These are phyloP conservation scores for Urtica urens DNA, from an alignment of 306 rosid genomes.

Conservation along the genomic window DNA sequence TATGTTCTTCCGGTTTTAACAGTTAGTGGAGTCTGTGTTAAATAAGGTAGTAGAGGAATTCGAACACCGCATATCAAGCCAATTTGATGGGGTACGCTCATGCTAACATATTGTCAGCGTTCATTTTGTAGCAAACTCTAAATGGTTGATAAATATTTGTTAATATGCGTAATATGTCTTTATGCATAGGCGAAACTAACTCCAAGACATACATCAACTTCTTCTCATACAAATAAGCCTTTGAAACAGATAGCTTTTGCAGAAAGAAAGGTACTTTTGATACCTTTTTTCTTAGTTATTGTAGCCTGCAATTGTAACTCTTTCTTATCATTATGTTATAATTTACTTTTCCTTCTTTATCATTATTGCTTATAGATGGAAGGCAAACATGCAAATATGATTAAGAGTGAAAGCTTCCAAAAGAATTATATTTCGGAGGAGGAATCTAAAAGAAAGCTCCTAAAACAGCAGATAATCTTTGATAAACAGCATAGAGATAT, in stretches of 20 bases:
- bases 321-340: not conserved
- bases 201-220: slow-evolving; percentile 22
- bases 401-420: slow-evolving; percentile 34
- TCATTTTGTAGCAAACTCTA: not conserved
- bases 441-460: slow-evolving; percentile 37
- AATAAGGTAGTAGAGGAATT: slow-evolving; percentile 81
- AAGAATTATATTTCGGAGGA: slow-evolving; percentile 34
- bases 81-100: slow-evolving; percentile 44
- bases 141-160: not conserved
- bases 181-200: slow-evolving; percentile 34
- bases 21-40: slow-evolving; percentile 81
- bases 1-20: slow-evolving; percentile 31
- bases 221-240: slow-evolving; percentile 37
- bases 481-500: slow-evolving; percentile 73
- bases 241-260: slow-evolving; percentile 30
- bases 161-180: slow-evolving; percentile 5
- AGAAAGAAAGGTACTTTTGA: slow-evolving; percentile 39
- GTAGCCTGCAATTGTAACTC: not conserved
- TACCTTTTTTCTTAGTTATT: not conserved
- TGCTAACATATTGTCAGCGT: slow-evolving; percentile 7
- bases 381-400: slow-evolving; percentile 22
- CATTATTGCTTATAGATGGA: slow-evolving; percentile 27
- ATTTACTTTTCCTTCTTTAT: not conserved
- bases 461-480: slow-evolving; percentile 51
- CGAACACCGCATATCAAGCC: slow-evolving; percentile 61